These are phyloP conservation scores for Chaetomium cochliodes DNA, from an alignment of 495 filamentous ascomycete species.

Conservation along the genomic window DNA sequence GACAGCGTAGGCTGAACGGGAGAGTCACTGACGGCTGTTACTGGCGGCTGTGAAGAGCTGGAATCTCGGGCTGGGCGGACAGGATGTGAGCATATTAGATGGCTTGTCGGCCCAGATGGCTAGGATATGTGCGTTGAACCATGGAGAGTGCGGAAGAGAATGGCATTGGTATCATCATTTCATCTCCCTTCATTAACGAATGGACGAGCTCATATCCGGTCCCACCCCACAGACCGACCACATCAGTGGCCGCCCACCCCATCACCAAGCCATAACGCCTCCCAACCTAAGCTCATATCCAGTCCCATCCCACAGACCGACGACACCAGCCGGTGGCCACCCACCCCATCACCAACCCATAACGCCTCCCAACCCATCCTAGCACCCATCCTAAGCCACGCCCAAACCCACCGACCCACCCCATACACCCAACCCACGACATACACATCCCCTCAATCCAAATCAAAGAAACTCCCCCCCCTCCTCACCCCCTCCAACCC, in stretches of 20 bases:
- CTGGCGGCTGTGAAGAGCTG: neutral
- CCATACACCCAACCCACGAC: too few relatives aligned
- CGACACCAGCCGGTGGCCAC: too few relatives aligned
- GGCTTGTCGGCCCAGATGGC: neutral
- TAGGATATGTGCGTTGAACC: neutral
- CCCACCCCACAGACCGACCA: too few relatives aligned
- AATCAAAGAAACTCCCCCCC: slow-evolving; percentile 47
- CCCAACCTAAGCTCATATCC: too few relatives aligned
- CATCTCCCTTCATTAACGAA: neutral
- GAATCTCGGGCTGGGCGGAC: neutral
- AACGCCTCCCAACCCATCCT: too few relatives aligned
- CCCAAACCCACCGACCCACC: too few relatives aligned
- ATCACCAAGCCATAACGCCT: neutral
- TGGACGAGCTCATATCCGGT: neutral
- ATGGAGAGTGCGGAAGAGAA: neutral
- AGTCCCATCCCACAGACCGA: too few relatives aligned
- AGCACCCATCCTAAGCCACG: too few relatives aligned
- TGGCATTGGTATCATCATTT: neutral
- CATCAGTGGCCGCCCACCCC: too few relatives aligned
- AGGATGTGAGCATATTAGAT: neutral
- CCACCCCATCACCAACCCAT: too few relatives aligned
- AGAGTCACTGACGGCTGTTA: neutral
- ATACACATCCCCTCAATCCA: slow-evolving; percentile 35
- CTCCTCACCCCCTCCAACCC: slow-evolving; percentile 42
- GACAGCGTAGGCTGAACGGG: slow-evolving; percentile 18